Evolutionary conservation across 1,284 basidiomycete species (phyloP), one percentile per base, ranked within the genome.

Genomic region (Melampsora americana): DNA sequence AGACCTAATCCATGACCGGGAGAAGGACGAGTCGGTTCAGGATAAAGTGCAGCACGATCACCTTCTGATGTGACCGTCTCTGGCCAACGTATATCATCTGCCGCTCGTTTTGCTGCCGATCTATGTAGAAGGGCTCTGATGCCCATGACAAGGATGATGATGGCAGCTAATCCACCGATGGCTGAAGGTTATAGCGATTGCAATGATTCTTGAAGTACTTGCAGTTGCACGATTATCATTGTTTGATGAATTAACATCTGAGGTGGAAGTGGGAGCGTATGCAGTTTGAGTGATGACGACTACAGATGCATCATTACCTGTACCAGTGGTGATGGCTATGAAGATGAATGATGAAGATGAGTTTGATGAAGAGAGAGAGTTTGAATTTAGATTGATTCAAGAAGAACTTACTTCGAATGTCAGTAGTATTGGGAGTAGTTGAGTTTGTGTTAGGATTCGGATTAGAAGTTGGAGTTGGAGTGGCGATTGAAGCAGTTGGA

Each of bases 41-140:
- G 80, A 76, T 80, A 80, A n/a, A 80, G 71, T n/a, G 79, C 79
- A 4, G 79, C 75, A 11, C 73, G 66, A 69, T 80, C 78, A 20
- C 77, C 77, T n/a, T 75, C 77, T 9, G 59, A 68, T 14, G 66
- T 78, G 30, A 75, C 78, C 4, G 79, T 77, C 18, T 79, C 78
- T 5, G 80, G 80, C 80, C 80, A 80, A 7, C 76, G 68, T 66
- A 80, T 80, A 39, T 78, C 78, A 30, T 80, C 79, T 0, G 66
- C 73, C 0, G 73, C 73, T 11, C 66, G 56, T 20, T 28, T 59
- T 16, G 73, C 56, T 14, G 66, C 66, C 0, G 72, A 56, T 2
- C 73, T 11, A 32, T 48, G 56, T 42, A 67, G 62, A 3, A 76
- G 60, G 26, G 46, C 66, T 23, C 66, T 39, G n/a, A 76, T 64